phyloP scores from a whole-genome alignment of 306 rosid genomes.

The Notholithocarpus densiflorus region DNA sequence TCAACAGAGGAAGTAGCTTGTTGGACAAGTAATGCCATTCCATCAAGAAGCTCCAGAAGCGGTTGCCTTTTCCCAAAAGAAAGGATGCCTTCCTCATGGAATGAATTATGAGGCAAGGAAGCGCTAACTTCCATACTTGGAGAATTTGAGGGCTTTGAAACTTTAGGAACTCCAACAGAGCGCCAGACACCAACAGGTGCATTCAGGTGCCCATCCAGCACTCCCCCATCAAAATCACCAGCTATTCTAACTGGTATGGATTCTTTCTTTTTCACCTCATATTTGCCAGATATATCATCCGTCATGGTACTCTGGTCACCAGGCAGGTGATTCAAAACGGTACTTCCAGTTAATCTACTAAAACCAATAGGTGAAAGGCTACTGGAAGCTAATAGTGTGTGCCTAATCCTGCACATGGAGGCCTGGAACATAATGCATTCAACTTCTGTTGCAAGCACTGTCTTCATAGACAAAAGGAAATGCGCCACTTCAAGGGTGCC shows the following conservation, averaged over 20 bases:
- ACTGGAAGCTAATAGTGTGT: slow-evolving; percentile 62
- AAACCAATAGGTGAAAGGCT: slow-evolving; percentile 54
- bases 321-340: slow-evolving; percentile 60
- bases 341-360: slow-evolving; percentile 46
- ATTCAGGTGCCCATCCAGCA: slow-evolving; percentile 80
- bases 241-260: slow-evolving; percentile 84
- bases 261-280: slow-evolving; percentile 85
- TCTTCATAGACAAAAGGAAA: slow-evolving; percentile 55
- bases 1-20: slow-evolving; percentile 95
- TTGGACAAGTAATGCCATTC: slow-evolving; percentile 81
- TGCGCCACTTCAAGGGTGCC: slow-evolving; percentile 56
- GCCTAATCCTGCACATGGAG: slow-evolving; percentile 87
- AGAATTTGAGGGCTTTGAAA: slow-evolving; percentile 64
- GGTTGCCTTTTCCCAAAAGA: slow-evolving; percentile 88
- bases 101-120: slow-evolving; percentile 75
- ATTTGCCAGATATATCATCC: slow-evolving; percentile 63
- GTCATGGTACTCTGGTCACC: slow-evolving; percentile 58
- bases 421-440: slow-evolving; percentile 81
- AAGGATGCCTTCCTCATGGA: slow-evolving; percentile 82
- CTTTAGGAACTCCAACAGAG: slow-evolving; percentile 75
- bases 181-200: slow-evolving; percentile 99
- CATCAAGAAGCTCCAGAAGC: slow-evolving; percentile 97
- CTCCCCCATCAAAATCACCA: slow-evolving; percentile 85
- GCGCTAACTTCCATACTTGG: slow-evolving; percentile 69
- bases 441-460: slow-evolving; percentile 79